phyloP scores from a whole-genome alignment of 495 filamentous ascomycete genomes.

The Hypoxylon fuscum region DNA sequence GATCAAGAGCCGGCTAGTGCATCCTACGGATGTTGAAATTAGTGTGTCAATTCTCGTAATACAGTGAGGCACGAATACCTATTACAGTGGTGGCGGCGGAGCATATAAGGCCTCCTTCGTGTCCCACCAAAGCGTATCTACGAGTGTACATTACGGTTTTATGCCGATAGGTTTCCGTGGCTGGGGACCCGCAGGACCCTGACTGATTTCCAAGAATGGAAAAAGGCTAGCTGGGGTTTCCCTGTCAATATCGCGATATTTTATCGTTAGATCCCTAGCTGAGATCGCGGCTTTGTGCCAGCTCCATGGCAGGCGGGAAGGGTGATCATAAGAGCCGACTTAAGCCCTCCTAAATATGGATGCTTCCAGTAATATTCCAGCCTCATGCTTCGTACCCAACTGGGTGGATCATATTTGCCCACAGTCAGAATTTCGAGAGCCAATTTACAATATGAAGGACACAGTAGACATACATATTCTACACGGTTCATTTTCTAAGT shows the following conservation, averaged over 20 bases:
- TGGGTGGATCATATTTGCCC: no score
- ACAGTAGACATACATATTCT: no score
- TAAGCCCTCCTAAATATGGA: constrained; percentile 10
- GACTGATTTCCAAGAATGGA: constrained; percentile 17
- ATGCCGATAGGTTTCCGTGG: constrained; percentile 25
- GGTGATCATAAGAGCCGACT: constrained; percentile 37
- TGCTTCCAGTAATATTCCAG: not conserved
- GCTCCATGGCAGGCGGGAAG: constrained; percentile 37
- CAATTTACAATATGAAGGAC: no score
- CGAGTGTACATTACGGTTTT: constrained; percentile 10
- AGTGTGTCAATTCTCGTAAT: constrained; percentile 10
- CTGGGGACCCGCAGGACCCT: constrained; percentile 25
- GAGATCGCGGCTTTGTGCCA: constrained; percentile 33
- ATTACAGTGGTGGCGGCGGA: constrained; percentile 16
- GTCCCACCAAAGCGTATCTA: constrained; percentile 17
- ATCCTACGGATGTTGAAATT: not conserved
- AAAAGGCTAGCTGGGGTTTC: constrained; percentile 8
- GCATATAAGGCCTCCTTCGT: constrained; percentile 16
- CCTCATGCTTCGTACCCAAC: not conserved
- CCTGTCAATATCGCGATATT: constrained; percentile 35
- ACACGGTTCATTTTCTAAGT: no score
- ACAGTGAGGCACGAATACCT: no score
- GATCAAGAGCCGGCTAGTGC: not conserved
- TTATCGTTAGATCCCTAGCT: constrained; percentile 39
- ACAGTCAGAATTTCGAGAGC: no score